A percentile compares a stretch with the other conserved stretches of the same genome.
Evolutionary conservation across 2,329 filamentous ascomycete species (phyloP).

Genomic region (Fusarium sp.): DNA sequence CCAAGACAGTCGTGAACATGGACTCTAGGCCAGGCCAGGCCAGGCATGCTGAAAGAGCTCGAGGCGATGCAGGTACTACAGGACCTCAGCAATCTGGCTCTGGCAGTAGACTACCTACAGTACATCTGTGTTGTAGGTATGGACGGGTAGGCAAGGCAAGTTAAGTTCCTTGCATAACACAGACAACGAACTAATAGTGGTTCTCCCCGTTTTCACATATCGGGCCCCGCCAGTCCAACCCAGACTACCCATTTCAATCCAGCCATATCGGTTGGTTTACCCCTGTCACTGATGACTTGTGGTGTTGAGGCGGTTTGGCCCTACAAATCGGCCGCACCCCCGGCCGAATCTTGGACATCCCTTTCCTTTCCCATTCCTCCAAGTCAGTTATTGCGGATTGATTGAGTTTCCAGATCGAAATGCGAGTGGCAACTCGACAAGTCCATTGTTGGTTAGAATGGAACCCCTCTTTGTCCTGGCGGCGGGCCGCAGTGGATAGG

Average conservation of each 20-base stretch:
- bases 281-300: constrained; percentile 18
- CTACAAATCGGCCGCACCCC: constrained; percentile 10
- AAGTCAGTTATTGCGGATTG: not conserved
- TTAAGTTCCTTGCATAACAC: constrained; percentile 34
- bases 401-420: constrained; percentile 1
- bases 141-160: constrained; percentile 32
- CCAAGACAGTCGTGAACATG: constrained; percentile 13
- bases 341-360: not conserved
- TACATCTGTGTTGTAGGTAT: constrained; percentile 15
- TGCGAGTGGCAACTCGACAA: not conserved
- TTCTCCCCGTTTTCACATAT: constrained; percentile 5
- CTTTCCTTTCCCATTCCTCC: not conserved
- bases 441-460: constrained; percentile 1
- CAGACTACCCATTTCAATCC: constrained; percentile 7
- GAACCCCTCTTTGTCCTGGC: not conserved
- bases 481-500: constrained; percentile 2
- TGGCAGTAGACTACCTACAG: not conserved
- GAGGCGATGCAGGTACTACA: constrained; percentile 11
- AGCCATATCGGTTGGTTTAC: constrained; percentile 25
- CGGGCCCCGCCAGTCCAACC: constrained; percentile 17
- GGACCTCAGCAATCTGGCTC: not conserved
- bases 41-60: constrained; percentile 7
- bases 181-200: constrained; percentile 8
- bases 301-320: constrained; percentile 19
- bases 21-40: not conserved